Base-by-base conservation (phyloP, 1,284 basidiomycete genomes). In the Sporisorium graminicola region DNA sequence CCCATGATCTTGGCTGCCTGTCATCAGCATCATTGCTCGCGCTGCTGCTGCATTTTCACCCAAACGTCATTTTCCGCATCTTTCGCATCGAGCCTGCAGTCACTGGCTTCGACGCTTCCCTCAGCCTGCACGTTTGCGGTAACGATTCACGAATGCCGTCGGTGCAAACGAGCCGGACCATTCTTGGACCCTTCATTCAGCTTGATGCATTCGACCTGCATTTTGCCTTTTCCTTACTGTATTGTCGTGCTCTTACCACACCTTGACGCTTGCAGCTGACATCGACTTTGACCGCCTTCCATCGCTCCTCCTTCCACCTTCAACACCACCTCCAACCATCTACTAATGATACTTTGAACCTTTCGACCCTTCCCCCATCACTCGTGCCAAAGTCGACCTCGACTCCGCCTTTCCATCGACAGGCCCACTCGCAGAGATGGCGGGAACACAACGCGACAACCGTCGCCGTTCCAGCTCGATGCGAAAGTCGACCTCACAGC, bases 11-110 rank as follows among this genome's bases (percentile, higher is more conserved):
- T 8, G 40, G 14, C n/a, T 20, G n/a, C 24, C 56, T 55, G 63
- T 65, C 58, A 60, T 40, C 58, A 37, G n/a, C 43, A 18, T 4
- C 20, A 13, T 9, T 31, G 33, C 40, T 24, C 7, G 2, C 10
- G 20, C 43, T 43, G 37, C n/a, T 54, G 52, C 58, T 46, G 50
- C 44, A 24, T 24, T 20, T 31, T n/a, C n/a, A 6, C 22, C 37
- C 6, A 59, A 49, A 67, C 59, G 65, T 67, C 65, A 67, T 67
- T 62, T 62, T 67, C 22, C 27, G 64, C 64, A 49, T 14, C 33
- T 31, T 31, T 31, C 29, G 29, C 29, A 31, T 31, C 29, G 29
- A 31, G 40, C 22, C 27, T 51, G 49, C 50, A 16, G 50, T 53
- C 52, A 62, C 52, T n/a, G 16, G 2, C 37, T n/a, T 35, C 37